Conservation (phyloP, 805 yeast genomes). For the Zygosaccharomyces rouxii region DNA sequence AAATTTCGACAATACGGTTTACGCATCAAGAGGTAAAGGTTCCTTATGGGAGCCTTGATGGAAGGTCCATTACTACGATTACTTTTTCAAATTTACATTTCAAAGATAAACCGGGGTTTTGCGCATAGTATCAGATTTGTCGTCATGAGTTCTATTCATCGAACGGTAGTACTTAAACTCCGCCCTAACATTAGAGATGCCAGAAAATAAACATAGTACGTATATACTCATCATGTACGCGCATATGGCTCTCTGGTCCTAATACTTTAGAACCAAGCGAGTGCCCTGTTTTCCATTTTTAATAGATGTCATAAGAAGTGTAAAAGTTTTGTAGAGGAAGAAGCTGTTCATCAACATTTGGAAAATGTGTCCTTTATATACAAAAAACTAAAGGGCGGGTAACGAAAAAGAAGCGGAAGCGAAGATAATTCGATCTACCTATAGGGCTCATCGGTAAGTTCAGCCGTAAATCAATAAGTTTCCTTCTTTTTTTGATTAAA, state of each 20-base stretch:
- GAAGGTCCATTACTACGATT: too few species aligned
- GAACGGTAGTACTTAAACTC: slow-evolving; percentile 51
- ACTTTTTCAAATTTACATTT: neutral
- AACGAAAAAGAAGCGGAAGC: neutral
- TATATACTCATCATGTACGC: slow-evolving; percentile 27
- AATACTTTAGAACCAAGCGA: slow-evolving; percentile 11
- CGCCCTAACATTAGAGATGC: slow-evolving; percentile 88
- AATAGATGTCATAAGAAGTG: neutral
- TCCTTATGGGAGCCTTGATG: slow-evolving; percentile 52
- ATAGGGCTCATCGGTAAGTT: neutral
- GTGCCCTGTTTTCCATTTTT: neutral
- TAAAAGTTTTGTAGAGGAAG: neutral
- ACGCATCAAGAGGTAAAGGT: slow-evolving; percentile 60
- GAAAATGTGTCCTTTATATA: neutral
- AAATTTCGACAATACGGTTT: slow-evolving; percentile 44
- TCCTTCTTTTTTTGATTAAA: neutral
- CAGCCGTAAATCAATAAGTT: neutral
- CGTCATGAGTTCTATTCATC: slow-evolving; percentile 73
- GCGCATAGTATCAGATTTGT: slow-evolving; percentile 46
- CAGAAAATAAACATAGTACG: slow-evolving; percentile 58
- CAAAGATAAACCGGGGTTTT: neutral
- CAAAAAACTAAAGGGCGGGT: neutral
- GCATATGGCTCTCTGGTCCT: slow-evolving; percentile 6
- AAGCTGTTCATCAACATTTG: neutral
- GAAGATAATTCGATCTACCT: neutral